Evolutionary conservation across 371 early-diverging fungal species (phyloP), one percentile per base, ranked within the genome.

Genomic region (Rhizomucor miehei): DNA sequence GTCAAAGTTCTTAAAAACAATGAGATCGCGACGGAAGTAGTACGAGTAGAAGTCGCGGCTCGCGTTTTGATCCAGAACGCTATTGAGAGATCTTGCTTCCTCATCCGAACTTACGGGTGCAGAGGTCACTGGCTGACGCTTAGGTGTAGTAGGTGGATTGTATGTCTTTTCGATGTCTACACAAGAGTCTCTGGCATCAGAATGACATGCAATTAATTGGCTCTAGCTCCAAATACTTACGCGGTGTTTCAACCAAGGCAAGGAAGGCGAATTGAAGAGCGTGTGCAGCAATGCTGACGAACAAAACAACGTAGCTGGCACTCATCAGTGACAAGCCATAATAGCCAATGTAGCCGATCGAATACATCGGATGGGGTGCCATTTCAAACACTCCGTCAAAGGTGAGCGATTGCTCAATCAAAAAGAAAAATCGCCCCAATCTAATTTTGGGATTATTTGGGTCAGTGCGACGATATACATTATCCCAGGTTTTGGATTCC

Each of bases 281-380:
- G 66, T 98, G 98, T 5, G 95, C 94, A 34, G 86, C 85, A 53
- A 98, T 76, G 40, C 90, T 89, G 44, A 88, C 89, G 61, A 89
- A 94, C 23, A 98, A 83, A 3, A 98, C 94, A 38, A 85, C 87
- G 69, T 93, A 93, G 53, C 88, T 88, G 25, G 87, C 90, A 38
- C 84, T 84, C 60, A 92, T 84, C 39, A 98, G 65, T 8, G 95
- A 90, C 3, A 91, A 74, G 21, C 95, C 98, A 67, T 98, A 98
- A 71, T 92, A 96, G 8, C 97, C 97, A 40, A 89, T 85, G 62
- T 96, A 98, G 0, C 98, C 98, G 35, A 98, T 89, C 10, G 95
- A 94, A 71, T 98, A 98, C 97, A 97, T 97, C 1, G 98, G 98
- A 62, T 98, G 98, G 20, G 97, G 97, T 0, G 94, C 95, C 88